Percentiles rank a stretch among this genome's conserved stretches.
phyloP scores from a whole-genome alignment of 768 basidiomycete species.

The Dioszegia crocea region DNA sequence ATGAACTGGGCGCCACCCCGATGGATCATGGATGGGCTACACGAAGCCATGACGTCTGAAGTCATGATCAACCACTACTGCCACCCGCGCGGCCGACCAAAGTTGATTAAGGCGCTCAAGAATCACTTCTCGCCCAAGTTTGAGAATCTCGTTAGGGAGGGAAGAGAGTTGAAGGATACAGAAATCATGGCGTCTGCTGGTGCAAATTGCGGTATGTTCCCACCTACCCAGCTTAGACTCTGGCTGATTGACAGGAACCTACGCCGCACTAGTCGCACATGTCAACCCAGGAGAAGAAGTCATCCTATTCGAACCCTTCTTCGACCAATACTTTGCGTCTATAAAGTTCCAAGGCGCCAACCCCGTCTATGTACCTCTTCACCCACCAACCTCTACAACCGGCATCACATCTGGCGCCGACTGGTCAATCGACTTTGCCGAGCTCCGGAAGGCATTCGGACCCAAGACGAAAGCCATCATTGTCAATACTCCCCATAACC shows the following conservation, averaged over 20 bases:
- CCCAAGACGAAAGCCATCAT: slow-evolving; percentile 90
- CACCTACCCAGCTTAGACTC: neutral
- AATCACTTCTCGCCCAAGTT: slow-evolving; percentile 67
- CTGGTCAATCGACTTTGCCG: slow-evolving; percentile 86
- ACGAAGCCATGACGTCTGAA: slow-evolving; percentile 41
- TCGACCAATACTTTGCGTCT: slow-evolving; percentile 90
- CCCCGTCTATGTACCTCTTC: slow-evolving; percentile 90
- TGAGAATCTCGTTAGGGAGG: slow-evolving; percentile 52
- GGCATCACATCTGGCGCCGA: slow-evolving; percentile 58
- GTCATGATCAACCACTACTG: slow-evolving; percentile 51
- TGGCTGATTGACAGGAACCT: slow-evolving; percentile 63
- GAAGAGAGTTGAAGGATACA: slow-evolving; percentile 71
- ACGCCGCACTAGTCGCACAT: slow-evolving; percentile 88
- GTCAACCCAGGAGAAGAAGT: slow-evolving; percentile 90
- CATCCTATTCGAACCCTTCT: slow-evolving; percentile 97
- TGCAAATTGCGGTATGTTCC: slow-evolving; percentile 80
- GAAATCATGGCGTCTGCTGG: slow-evolving; percentile 95
- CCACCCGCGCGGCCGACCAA: slow-evolving; percentile 80
- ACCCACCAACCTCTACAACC: slow-evolving; percentile 62
- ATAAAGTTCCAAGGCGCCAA: slow-evolving; percentile 90
- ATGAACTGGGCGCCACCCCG: slow-evolving; percentile 51
- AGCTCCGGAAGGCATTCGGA: slow-evolving; percentile 79
- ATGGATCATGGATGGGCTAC: slow-evolving; percentile 45
- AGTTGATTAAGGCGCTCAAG: slow-evolving; percentile 82
- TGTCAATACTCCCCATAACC: slow-evolving; percentile 95